These are phyloP conservation scores for Candida tallmaniae DNA, from an alignment of 805 yeast species.

Conservation along the genomic window DNA sequence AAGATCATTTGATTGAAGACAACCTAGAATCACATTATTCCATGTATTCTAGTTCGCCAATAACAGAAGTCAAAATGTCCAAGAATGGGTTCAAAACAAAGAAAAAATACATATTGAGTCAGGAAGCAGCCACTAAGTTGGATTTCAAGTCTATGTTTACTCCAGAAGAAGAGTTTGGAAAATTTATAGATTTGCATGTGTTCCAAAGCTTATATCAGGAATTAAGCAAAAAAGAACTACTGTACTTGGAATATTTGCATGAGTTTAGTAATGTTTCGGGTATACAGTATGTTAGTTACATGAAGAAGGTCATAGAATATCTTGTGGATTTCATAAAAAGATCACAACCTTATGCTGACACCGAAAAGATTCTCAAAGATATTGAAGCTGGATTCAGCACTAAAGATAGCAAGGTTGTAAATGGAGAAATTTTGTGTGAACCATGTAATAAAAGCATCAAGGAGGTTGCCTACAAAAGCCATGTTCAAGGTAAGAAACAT, in stretches of 20 bases:
- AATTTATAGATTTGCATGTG: constrained; percentile 51
- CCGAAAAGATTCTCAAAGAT: constrained; percentile 18
- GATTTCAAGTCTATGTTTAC: constrained; percentile 49
- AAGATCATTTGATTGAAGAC: constrained; percentile 2
- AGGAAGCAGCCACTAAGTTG: constrained; percentile 42
- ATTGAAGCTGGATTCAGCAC: constrained; percentile 1
- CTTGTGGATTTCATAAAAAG: constrained; percentile 44
- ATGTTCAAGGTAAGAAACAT: constrained; percentile 74
- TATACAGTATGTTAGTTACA: constrained; percentile 39
- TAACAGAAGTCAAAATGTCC: constrained; percentile 10
- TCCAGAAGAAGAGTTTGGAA: constrained; percentile 61
- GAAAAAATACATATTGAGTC: constrained; percentile 42
- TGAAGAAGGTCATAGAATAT: constrained; percentile 46
- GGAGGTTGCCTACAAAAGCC: constrained; percentile 60
- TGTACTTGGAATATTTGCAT: constrained; percentile 50
- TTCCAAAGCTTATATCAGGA: constrained; percentile 53
- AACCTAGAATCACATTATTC: constrained; percentile 14
- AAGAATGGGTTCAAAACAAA: constrained; percentile 19
- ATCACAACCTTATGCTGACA: constrained; percentile 45
- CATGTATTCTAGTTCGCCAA: constrained; percentile 23
- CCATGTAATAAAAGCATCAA: constrained; percentile 65
- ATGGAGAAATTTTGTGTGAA: constrained; percentile 48
- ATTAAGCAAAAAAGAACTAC: constrained; percentile 18
- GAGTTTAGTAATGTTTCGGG: constrained; percentile 29
- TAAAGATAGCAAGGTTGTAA: constrained; percentile 7